Evolutionary conservation across 176 grass and related monocot genomes (phyloP).

Genomic region (Cenchrus fungigraminus): DNA sequence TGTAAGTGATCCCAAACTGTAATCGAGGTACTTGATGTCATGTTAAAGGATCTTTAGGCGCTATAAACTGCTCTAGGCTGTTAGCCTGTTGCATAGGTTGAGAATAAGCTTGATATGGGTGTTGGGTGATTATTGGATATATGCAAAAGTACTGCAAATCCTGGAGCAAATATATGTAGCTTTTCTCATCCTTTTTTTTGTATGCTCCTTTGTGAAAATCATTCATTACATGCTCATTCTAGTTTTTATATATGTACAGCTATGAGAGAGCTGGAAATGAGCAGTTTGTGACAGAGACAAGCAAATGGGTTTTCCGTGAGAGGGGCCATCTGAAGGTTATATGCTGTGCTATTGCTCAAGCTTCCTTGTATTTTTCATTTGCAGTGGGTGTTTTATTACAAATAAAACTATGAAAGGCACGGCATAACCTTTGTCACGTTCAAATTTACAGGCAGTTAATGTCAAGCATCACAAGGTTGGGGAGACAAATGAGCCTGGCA

Average conservation of each 20-base stretch:
- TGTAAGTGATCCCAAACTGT: too few relatives aligned
- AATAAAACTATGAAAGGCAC: neutral
- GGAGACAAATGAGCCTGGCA: constrained; percentile 83
- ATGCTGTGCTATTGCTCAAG: neutral
- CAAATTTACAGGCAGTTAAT: constrained; percentile 66
- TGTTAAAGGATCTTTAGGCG: constrained; percentile 3
- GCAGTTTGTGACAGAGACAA: constrained; percentile 90
- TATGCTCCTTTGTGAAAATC: neutral
- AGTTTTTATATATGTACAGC: constrained; percentile 48
- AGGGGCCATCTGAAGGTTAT: constrained; percentile 97
- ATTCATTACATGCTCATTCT: constrained; percentile 22
- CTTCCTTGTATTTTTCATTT: neutral
- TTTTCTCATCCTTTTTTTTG: neutral
- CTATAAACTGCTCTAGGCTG: neutral
- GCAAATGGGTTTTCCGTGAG: constrained; percentile 99
- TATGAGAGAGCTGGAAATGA: constrained; percentile 88
- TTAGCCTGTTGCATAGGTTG: neutral
- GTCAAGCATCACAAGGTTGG: constrained; percentile 85
- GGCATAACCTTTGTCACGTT: constrained; percentile 8
- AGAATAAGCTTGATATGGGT: neutral
- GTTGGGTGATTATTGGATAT: constrained; percentile 9
- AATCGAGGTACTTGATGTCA: neutral
- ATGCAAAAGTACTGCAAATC: constrained; percentile 22
- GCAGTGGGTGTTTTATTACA: neutral
- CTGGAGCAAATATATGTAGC: too few relatives aligned